Evolutionary conservation across 768 basidiomycete species (phyloP).

Genomic region (Leccinum boreale): DNA sequence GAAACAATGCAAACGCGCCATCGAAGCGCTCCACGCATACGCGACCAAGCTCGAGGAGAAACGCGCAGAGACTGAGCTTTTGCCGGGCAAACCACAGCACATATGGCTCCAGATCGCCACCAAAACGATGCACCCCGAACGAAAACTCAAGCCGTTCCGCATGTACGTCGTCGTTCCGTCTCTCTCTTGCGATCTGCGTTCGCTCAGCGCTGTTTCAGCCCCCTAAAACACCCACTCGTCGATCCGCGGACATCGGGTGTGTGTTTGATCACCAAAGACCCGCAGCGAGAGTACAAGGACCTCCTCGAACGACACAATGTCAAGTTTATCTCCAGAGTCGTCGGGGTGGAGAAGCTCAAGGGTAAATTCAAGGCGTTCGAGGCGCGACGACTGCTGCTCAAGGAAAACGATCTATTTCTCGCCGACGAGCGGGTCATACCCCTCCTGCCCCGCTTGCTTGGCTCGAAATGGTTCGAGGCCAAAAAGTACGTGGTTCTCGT

Average conservation of each 20-base stretch:
- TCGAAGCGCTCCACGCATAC: conserved; percentile 75
- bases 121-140: conserved; percentile 74
- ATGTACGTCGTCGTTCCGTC: conserved; percentile 55
- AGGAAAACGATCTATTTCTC: conserved; percentile 89
- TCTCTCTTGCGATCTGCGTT: neutral
- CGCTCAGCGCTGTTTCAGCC: conserved; percentile 34
- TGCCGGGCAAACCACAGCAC: conserved; percentile 76
- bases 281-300: conserved; percentile 95
- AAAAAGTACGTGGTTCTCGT: conserved; percentile 81
- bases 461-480: conserved; percentile 87
- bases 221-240: conserved; percentile 75
- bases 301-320: conserved; percentile 74
- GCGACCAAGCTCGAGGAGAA: conserved; percentile 60
- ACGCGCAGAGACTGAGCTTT: conserved; percentile 68
- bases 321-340: conserved; percentile 88
- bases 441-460: conserved; percentile 82
- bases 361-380: conserved; percentile 90
- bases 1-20: conserved; percentile 72
- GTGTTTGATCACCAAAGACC: conserved; percentile 93
- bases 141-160: conserved; percentile 75
- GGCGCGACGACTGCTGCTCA: conserved; percentile 75
- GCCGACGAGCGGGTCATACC: conserved; percentile 90
- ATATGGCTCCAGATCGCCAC: conserved; percentile 89
- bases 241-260: conserved; percentile 79
- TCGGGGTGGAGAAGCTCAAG: conserved; percentile 87